Percentiles rank a stretch among this genome's conserved stretches.
Conservation (phyloP, 495 filamentous ascomycete genomes). For the Thermothielavioides terrestris region DNA sequence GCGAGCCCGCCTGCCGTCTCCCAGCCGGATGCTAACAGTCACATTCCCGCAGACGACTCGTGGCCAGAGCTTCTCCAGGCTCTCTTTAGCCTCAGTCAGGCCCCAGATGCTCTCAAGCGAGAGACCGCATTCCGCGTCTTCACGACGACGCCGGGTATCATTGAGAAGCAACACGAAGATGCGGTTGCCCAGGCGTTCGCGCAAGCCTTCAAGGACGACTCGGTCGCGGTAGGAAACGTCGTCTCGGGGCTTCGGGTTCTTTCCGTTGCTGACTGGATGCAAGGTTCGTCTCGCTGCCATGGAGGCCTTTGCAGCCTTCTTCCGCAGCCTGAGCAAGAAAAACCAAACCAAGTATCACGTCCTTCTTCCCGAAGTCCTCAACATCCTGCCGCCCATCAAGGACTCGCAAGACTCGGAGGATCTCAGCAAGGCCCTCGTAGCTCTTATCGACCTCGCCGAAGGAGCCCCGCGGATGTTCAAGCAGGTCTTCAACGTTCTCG, state of each 20-base stretch:
- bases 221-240: slow-evolving; percentile 53
- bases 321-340: slow-evolving; percentile 80
- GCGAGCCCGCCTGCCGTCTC: neutral
- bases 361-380: slow-evolving; percentile 80
- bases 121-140: slow-evolving; percentile 93
- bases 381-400: slow-evolving; percentile 88
- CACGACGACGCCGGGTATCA: slow-evolving; percentile 88
- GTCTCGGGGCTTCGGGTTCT: slow-evolving; percentile 4
- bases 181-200: slow-evolving; percentile 76
- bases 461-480: slow-evolving; percentile 95
- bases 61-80: slow-evolving; percentile 87
- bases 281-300: slow-evolving; percentile 88
- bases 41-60: slow-evolving; percentile 52
- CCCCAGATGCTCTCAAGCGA: slow-evolving; percentile 66
- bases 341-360: slow-evolving; percentile 76
- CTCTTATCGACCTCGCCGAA: slow-evolving; percentile 90
- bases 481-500: slow-evolving; percentile 76
- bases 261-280: neutral
- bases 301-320: slow-evolving; percentile 94
- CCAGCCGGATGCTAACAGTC: slow-evolving; percentile 18
- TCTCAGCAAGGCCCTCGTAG: slow-evolving; percentile 77
- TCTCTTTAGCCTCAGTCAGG: slow-evolving; percentile 82
- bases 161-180: slow-evolving; percentile 90
- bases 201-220: slow-evolving; percentile 83
- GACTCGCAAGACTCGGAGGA: slow-evolving; percentile 80